Base-by-base conservation (phyloP, 345 rosid species). In the Theobroma cacao region DNA sequence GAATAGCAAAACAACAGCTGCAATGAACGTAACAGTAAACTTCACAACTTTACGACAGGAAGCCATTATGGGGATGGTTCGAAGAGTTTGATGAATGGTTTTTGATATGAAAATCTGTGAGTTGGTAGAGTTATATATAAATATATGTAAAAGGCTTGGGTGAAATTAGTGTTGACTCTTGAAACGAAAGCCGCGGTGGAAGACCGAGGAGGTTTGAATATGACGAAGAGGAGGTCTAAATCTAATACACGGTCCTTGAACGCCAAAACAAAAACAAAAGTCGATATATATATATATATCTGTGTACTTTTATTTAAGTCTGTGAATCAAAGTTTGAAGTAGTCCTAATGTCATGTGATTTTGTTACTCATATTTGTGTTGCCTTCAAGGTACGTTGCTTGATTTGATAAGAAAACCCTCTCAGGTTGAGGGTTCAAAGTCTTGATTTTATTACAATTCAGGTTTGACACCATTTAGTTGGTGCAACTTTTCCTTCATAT, bases 141-240 rank as follows among this genome's bases (percentile, higher is more conserved):
- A 33, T 2, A 30, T 15, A 73, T 34, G 55, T 6, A 24, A 36
- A 48, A 33, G 4, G 9, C 1, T 14, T 45, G 3, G 20, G 69
- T 11, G 18, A 9, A 18, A 1, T 31, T 28, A 43, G 64, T 8
- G 5, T 33, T 48, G 20, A 48, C 7, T 30, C 30, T 10, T 20
- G 3, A 22, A 17, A n/a, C n/a, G n/a, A 66, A 40, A 65, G n/a
- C 72, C 64, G 73, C 64, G 52, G 73, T 20, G 18, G 22, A 18
- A 71, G 71, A 26, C 3, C 38, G 24, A n/a, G 17, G 38, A 63
- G 1, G 58, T 7, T 64, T 64, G 73, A 66, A 77, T 17, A 12
- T n/a, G n/a, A n/a, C n/a, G n/a, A 65, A 55, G 60, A 17, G 47
- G 48, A 63, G 55, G 79, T 63, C 62, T 48, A 48, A 34, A 47